phyloP scores from a whole-genome alignment of 2,329 filamentous ascomycete genomes.

The Metarhizium rileyi region DNA sequence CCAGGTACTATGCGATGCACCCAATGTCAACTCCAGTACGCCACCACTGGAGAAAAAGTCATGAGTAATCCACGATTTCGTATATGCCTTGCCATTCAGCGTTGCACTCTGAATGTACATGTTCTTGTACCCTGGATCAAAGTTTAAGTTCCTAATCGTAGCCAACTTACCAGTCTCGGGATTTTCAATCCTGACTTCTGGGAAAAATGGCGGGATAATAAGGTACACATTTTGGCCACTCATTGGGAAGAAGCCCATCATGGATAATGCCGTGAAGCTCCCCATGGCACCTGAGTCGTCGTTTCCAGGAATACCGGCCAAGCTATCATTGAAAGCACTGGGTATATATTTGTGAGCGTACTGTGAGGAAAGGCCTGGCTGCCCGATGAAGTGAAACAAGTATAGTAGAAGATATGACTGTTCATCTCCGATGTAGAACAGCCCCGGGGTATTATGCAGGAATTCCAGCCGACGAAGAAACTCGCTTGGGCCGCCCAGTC shows the following conservation, averaged over 20 bases:
- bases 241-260: slow-evolving; percentile 45
- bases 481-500: slow-evolving; percentile 46
- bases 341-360: slow-evolving; percentile 59
- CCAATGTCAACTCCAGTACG: slow-evolving; percentile 44
- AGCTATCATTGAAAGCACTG: slow-evolving; percentile 54
- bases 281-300: slow-evolving; percentile 46
- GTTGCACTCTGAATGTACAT: slow-evolving; percentile 51
- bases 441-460: slow-evolving; percentile 50
- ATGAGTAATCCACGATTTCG: slow-evolving; percentile 51
- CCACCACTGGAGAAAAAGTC: slow-evolving; percentile 50
- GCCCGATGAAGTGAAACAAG: slow-evolving; percentile 56
- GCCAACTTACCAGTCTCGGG: slow-evolving; percentile 16
- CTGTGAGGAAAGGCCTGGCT: slow-evolving; percentile 45
- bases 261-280: slow-evolving; percentile 37
- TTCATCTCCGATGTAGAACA: slow-evolving; percentile 60
- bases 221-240: slow-evolving; percentile 45
- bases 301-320: slow-evolving; percentile 47
- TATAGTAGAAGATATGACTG: slow-evolving; percentile 42
- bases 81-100: slow-evolving; percentile 43
- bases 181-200: slow-evolving; percentile 29
- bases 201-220: slow-evolving; percentile 41
- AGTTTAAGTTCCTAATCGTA: slow-evolving; percentile 18
- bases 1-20: slow-evolving; percentile 36
- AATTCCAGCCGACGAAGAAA: slow-evolving; percentile 54
- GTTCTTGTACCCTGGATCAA: slow-evolving; percentile 36